Conservation (phyloP, 2,329 filamentous ascomycete species). For the Mollisiaceae sp. region DNA sequence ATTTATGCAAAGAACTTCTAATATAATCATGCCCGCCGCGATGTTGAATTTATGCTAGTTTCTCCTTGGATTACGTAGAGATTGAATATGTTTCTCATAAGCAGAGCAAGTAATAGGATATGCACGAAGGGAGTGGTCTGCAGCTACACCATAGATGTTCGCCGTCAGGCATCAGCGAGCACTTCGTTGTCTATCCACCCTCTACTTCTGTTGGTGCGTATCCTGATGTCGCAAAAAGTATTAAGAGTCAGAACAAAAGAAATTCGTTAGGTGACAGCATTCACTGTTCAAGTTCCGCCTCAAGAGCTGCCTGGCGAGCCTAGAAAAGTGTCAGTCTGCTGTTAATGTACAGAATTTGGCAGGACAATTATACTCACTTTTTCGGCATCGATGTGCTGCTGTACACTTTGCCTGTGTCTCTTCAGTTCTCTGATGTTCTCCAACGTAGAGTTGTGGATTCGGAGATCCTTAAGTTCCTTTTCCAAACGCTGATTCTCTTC, state of each 20-base stretch:
- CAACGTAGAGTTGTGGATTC: neutral
- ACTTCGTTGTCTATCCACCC: neutral
- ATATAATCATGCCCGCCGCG: neutral
- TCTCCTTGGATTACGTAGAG: neutral
- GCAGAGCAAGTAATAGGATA: neutral
- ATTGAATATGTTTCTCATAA: neutral
- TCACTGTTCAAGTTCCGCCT: constrained; percentile 1
- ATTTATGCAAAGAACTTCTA: neutral
- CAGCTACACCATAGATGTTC: neutral
- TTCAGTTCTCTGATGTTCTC: neutral
- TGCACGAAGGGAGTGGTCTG: neutral
- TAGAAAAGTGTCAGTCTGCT: neutral
- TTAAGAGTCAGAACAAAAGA: neutral
- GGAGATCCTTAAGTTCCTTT: constrained; percentile 12
- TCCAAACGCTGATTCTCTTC: constrained; percentile 17
- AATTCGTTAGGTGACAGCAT: neutral
- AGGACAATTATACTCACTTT: neutral
- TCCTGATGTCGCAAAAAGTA: neutral
- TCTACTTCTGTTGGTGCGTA: neutral
- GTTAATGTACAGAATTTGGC: neutral
- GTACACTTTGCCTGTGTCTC: neutral
- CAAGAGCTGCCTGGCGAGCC: neutral
- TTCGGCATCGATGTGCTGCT: neutral
- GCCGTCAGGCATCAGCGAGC: neutral
- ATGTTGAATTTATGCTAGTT: neutral